Base-by-base conservation (phyloP, 495 filamentous ascomycete genomes). In the Monascus purpureus region DNA sequence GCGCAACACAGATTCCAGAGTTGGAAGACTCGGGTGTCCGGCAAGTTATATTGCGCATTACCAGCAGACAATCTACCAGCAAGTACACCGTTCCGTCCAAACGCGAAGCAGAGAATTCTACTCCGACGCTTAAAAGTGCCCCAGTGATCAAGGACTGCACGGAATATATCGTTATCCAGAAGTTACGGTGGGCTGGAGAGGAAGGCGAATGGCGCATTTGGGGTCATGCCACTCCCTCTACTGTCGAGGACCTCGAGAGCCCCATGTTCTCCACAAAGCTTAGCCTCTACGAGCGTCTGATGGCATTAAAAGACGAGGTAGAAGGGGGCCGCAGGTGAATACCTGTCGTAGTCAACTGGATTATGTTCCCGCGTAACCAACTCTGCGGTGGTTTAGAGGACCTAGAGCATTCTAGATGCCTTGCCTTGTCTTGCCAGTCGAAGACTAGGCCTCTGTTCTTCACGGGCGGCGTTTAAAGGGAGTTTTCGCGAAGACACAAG, bases 111-210 rank as follows among this genome's bases (percentile, higher is more conserved):
- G 13, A 13, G 25, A 27, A 27, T 11, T 13, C 25, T 12, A 27
- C 13, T 27, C 8, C 25, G 6, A 4, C 25, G 8, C 6, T 24
- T 11, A 13, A 12, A 6, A 13, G 6, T 4, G 6, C 25, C 6
- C 8, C 8, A n/a, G 11, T 13, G 20, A 9, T 22, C 20, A 22
- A 72, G 43, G 73, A 77, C 36, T 62, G 79, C 35, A 53, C 59
- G 1, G 87, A 95, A 61, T 78, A 92, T 45, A 14, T 95, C n/a
- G 79, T 88, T 4, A 43, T 93, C 13, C 80, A 84, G 58, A 65
- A 67, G 43, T 41, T 53, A 15, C 49, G 76, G 29, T 54, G 68
- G 55, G 61, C 61, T 2, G 80, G 70, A 32, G 44, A 63, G 39
- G 64, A 73, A 25, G 54, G 52, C 23, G 65, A 66, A 8, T 95